Conservation (phyloP, 768 basidiomycete species). For the Xerocomellus intermedius region DNA sequence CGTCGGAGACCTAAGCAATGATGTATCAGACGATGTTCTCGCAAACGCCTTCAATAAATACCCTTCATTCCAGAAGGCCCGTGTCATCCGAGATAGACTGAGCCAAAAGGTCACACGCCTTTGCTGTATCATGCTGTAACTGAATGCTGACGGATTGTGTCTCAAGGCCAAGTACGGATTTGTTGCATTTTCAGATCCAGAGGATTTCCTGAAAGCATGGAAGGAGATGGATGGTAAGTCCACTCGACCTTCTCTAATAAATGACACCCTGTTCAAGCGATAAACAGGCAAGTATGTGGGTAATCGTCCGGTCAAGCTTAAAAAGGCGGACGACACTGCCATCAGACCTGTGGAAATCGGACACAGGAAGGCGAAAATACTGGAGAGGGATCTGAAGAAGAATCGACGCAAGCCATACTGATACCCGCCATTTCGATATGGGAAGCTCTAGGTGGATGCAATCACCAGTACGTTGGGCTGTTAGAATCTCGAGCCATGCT, state of each 20-base stretch:
- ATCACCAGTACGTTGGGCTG: slow-evolving; percentile 30
- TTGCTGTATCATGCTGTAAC: not conserved
- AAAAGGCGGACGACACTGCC: slow-evolving; percentile 85
- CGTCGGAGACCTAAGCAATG: slow-evolving; percentile 96
- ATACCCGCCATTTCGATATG: slow-evolving; percentile 8
- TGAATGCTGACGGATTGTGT: slow-evolving; percentile 4
- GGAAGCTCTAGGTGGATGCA: not conserved
- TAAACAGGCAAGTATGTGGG: slow-evolving; percentile 92
- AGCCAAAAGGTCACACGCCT: slow-evolving; percentile 77
- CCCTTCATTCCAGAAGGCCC: slow-evolving; percentile 89
- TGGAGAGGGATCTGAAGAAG: slow-evolving; percentile 91
- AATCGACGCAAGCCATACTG: slow-evolving; percentile 84
- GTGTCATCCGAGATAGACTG: slow-evolving; percentile 91
- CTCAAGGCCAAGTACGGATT: slow-evolving; percentile 92
- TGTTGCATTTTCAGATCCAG: slow-evolving; percentile 96
- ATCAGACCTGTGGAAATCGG: slow-evolving; percentile 94
- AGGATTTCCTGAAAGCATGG: slow-evolving; percentile 98
- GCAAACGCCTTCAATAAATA: slow-evolving; percentile 93
- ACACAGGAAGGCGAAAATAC: slow-evolving; percentile 83
- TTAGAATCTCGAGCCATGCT: slow-evolving; percentile 24
- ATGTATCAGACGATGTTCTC: slow-evolving; percentile 94
- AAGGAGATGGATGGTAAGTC: slow-evolving; percentile 96
- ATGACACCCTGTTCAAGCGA: slow-evolving; percentile 3
- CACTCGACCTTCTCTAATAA: not conserved
- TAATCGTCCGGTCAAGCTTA: slow-evolving; percentile 93